Base-by-base conservation (phyloP, 306 rosid species). In the cucumber (Cucumis sativus) region DNA sequence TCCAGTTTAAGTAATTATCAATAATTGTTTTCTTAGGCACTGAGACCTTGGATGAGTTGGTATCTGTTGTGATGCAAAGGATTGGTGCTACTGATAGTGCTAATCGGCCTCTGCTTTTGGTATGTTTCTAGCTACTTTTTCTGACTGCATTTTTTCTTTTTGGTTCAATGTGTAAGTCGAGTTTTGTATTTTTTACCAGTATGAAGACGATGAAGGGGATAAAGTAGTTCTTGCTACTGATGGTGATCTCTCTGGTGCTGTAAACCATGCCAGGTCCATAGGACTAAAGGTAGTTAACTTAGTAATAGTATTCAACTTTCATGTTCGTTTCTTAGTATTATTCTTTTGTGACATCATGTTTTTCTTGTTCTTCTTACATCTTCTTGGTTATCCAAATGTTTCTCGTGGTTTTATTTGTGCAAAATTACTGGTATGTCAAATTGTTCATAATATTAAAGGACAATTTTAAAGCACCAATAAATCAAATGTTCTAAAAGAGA, bases 191-290 rank as follows among this genome's bases (percentile, higher is more conserved):
- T 72, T 54, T 25, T 67, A 49, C n/a, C 35, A 95, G 99, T 95
- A 90, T 11, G 96, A 92, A 88, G 99, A 95, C 76, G 97, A 92
- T 59, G 99, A 95, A 88, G 93, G 97, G 63, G 99, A 95, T 83
- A 90, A 74, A 82, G 86, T 95, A 84, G 81, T 90, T 77, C 93
- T 95, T 65, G 85, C 92, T 77, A 84, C 84, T 59, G 89, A 92
- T 80, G 72, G 77, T 59, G 99, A 95, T 86, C 97, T 95, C 83
- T 75, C 57, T 55, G 23, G 87, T 45, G 97, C 99, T 57, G 89
- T 91, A 81, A 87, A 79, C 83, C 88, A 87, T 88, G 91, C 97
- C 76, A 91, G 92, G 64, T 80, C 88, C 39, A 77, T 79, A 41
- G 93, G 93, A 70, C 70, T 59, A 79, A 95, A 92, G 99, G 99